Evolutionary conservation across 2,329 filamentous ascomycete species (phyloP).

Genomic region (Clonostachys rosea): DNA sequence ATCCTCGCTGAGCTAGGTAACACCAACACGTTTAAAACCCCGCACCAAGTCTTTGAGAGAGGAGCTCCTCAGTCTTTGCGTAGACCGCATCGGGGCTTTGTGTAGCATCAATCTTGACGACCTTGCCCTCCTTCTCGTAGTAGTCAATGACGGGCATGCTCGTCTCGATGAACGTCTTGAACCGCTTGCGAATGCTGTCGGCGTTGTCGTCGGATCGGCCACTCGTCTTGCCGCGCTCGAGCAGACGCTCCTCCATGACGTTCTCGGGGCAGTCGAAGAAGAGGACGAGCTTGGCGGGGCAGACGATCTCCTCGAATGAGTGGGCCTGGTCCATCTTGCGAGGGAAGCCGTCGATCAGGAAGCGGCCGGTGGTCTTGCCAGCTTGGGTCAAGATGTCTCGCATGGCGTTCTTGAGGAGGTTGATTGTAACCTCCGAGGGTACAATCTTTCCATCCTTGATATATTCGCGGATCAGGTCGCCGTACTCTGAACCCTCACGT

Average conservation of each 20-base stretch:
- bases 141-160: constrained; percentile 96
- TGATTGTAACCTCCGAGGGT: constrained; percentile 97
- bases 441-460: constrained; percentile 95
- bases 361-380: constrained; percentile 55
- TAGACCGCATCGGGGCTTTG: constrained; percentile 60
- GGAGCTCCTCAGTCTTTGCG: constrained; percentile 42
- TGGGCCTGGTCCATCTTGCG: constrained; percentile 95
- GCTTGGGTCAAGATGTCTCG: neutral
- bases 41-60: constrained; percentile 42
- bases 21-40: constrained; percentile 12
- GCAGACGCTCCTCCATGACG: constrained; percentile 77
- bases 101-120: constrained; percentile 76
- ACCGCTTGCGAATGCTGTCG: constrained; percentile 94
- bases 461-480: constrained; percentile 85
- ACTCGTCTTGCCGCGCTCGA: constrained; percentile 89
- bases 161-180: constrained; percentile 88
- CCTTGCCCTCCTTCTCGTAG: constrained; percentile 70
- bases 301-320: constrained; percentile 89
- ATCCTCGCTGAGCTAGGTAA: neutral
- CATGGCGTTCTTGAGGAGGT: constrained; percentile 93
- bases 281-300: constrained; percentile 76
- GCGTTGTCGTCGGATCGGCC: constrained; percentile 90
- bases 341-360: constrained; percentile 81
- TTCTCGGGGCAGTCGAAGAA: constrained; percentile 93
- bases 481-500: constrained; percentile 80